Evolutionary conservation across 2,329 filamentous ascomycete species (phyloP).

Genomic region (Mycocentrospora acerina): DNA sequence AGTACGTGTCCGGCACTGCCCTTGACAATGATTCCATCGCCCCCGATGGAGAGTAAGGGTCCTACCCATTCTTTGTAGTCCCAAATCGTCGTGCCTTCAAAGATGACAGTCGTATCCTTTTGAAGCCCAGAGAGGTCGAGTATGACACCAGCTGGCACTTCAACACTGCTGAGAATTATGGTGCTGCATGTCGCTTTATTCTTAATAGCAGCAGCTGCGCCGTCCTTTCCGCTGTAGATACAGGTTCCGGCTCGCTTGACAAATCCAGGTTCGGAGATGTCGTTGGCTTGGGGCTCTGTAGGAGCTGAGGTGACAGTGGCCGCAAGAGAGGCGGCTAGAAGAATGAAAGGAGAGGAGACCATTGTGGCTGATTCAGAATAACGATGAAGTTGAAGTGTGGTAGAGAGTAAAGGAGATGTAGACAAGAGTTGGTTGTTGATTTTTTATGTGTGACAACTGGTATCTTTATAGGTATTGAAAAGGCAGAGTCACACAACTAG

Average conservation of each 20-base stretch:
- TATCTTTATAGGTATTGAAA: no score
- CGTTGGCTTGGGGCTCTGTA: no score
- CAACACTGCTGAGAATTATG: conserved; percentile 55
- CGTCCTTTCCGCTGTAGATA: conserved; percentile 51
- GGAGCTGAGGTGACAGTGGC: conserved; percentile 21
- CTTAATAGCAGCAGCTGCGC: conserved; percentile 49
- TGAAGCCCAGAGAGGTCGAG: conserved; percentile 58
- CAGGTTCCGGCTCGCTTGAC: conserved; percentile 43
- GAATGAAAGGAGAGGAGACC: no score
- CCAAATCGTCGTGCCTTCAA: conserved; percentile 65
- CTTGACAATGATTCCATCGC: conserved; percentile 60
- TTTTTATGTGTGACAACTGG: no score
- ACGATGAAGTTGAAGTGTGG: no score
- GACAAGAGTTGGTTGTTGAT: no score
- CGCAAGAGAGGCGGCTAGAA: no score
- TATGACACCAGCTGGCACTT: conserved; percentile 59
- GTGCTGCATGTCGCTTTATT: conserved; percentile 55
- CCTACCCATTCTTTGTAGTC: conserved; percentile 66
- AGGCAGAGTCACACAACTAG: no score
- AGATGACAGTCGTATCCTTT: conserved; percentile 57
- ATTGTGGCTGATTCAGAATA: no score
- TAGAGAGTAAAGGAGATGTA: no score
- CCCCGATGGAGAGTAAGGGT: conserved; percentile 62
- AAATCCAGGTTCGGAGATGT: conserved; percentile 11
- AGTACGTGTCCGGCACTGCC: conserved; percentile 57